Base-by-base conservation (phyloP, 23 red algal species). In the Gracilaria vermiculophylla region DNA sequence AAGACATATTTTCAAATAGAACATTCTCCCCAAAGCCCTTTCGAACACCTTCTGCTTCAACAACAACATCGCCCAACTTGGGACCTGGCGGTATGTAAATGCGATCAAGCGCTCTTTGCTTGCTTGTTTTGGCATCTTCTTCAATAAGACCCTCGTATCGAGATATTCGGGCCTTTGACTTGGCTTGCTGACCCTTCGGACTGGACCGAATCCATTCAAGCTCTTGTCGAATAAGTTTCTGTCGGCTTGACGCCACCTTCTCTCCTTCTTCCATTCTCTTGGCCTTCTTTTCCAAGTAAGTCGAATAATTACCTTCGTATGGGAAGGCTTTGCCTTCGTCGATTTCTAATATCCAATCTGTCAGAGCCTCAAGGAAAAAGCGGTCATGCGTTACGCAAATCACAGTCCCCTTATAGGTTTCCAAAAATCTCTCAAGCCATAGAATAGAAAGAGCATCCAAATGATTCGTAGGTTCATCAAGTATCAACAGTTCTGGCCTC, bases 381-480 rank as follows among this genome's bases (percentile, higher is more conserved):
- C 94, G 61, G 34, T 85, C 82, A 45, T 96, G 94, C 10, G 76
- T 91, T 8, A 91, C 75, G 58, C 76, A 56, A 35, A 81, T 66
- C 16, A 91, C 41, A 12, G 90, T 98, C 15, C 95, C 95, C 9
- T 92, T 65, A 64, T 77, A 98, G 12, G 70, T 98, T 47, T 85
- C 88, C 60, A 98, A 69, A 77, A 91, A 98, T 53, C 82, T 78
- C 62, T 98, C 95, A 17, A 98, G 74, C 95, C 95, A 98, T n/a
- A 89, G 62, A 34, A 98, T 85, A 12, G 91, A 91, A 27, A 90
- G 55, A 2, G 95, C 95, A 47, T 89, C 93, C 53, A 85, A 45
- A 41, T 80, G 53, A 53, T 85, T 85, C 0, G 82, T 81, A 20
- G 91, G 91, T 52, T 98, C 95, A 44, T 98, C 95, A 51, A 98